Evolutionary conservation across 495 filamentous ascomycete genomes (phyloP), one percentile per base, ranked within the genome.

Genomic region (Haplographium delicatum): DNA sequence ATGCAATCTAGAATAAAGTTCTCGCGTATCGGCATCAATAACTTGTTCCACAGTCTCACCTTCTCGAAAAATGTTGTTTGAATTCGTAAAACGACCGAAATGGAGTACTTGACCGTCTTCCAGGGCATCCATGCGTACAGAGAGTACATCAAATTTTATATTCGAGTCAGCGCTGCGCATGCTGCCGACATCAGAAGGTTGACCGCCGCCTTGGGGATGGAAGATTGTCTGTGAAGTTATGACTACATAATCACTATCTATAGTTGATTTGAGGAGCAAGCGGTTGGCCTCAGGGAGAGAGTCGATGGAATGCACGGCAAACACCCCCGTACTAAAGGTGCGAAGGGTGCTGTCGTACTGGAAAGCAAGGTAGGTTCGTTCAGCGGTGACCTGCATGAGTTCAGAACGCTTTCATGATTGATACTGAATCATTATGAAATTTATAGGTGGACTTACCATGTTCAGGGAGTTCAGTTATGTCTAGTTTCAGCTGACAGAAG

Each of bases 191-290:
- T 85, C 82, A 6, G 72, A 76, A 24, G 82, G 82, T 57, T 85
- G 82, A 27, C 82, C 82, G 33, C 82, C 82, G 4, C 82, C 82
- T 62, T 85, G 80, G 2, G 78, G 72, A 43, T 84, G 76, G 62
- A 85, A 85, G 53, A 84, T 81, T n/a, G 82, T 85, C 22, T 72
- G 30, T 13, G 72, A 66, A 5, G 80, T 83, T n/a, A 77, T 64
- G 31, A 85, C 55, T 27, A 73, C 69, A 61, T 74, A 64, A 54
- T 75, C 65, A 3, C 69, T 62, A 16, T 75, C 70, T 6, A 39
- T 53, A 22, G 61, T 66, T 16, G 67, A 46, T 56, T 82, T 81
- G 65, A 74, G 80, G 3, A 81, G 68, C 1, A 54, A 53, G 45
- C 63, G 68, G 47, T 75, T 71, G 25, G 66, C 58, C 41, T 73